Conservation (phyloP, 768 basidiomycete genomes). For the Auriscalpium orientale region DNA sequence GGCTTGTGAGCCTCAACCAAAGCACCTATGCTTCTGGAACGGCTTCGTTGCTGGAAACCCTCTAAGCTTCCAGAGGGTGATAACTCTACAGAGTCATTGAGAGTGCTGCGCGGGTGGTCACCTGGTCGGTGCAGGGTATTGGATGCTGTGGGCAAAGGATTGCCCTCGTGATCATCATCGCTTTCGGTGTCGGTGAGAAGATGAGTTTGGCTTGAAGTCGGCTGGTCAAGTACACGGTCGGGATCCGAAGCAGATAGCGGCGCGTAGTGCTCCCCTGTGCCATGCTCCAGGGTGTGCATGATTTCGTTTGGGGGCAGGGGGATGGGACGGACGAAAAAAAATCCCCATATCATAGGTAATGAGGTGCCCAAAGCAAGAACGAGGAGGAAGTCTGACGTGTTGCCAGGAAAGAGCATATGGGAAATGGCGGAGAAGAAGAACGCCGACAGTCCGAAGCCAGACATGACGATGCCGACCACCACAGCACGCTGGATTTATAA, state of each 20-base stretch:
- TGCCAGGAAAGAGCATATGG: slow-evolving; percentile 62
- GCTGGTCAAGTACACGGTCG: slow-evolving; percentile 2
- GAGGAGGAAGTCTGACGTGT: slow-evolving; percentile 71
- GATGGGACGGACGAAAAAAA: slow-evolving; percentile 63
- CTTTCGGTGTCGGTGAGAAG: background rate
- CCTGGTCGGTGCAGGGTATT: background rate
- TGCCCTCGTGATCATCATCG: slow-evolving; percentile 4
- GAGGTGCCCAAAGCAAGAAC: slow-evolving; percentile 74
- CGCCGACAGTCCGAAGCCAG: slow-evolving; percentile 57
- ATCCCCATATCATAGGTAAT: slow-evolving; percentile 71
- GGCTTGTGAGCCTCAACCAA: background rate
- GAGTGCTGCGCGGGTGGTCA: background rate
- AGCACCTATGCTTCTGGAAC: background rate
- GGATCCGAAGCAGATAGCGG: slow-evolving; percentile 13
- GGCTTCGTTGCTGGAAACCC: background rate
- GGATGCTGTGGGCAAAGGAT: background rate
- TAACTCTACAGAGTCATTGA: slow-evolving; percentile 4
- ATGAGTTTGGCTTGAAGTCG: background rate
- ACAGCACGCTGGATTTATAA: slow-evolving; percentile 47
- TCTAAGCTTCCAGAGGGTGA: background rate
- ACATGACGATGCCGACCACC: slow-evolving; percentile 33
- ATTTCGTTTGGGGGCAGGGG: slow-evolving; percentile 40
- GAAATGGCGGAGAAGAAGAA: slow-evolving; percentile 82
- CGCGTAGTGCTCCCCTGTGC: slow-evolving; percentile 10
- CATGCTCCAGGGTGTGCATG: slow-evolving; percentile 16